Conservation (phyloP, 2,329 filamentous ascomycete species). For the Fragosphaeria purpurea region DNA sequence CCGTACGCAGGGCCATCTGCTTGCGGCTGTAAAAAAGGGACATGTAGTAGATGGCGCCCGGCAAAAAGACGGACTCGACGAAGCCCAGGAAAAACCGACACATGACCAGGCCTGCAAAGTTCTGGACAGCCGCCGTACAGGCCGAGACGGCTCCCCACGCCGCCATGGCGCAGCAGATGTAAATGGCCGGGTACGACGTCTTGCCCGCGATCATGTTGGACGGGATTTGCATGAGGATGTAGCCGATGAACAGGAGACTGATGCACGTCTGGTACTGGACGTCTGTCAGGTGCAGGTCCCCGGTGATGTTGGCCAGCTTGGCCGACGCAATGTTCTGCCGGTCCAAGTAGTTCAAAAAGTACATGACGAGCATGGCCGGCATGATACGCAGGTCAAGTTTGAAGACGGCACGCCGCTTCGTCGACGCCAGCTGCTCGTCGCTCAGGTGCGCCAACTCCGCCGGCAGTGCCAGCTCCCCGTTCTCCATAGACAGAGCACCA, state of each 20-base stretch:
- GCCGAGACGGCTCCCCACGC: conserved; percentile 40
- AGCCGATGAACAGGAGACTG: conserved; percentile 24
- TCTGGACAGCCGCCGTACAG: conserved; percentile 36
- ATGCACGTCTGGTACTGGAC: conserved; percentile 31
- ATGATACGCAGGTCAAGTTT: conserved; percentile 19
- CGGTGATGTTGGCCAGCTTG: conserved; percentile 21
- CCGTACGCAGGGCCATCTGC: conserved; percentile 23
- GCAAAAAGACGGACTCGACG: conserved; percentile 42
- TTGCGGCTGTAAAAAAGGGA: conserved; percentile 31
- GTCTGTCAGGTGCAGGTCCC: conserved; percentile 21
- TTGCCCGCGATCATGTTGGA: conserved; percentile 26
- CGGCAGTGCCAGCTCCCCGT: too few relatives aligned
- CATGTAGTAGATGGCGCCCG: conserved; percentile 29
- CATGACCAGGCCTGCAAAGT: conserved; percentile 33
- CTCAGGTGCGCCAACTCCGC: too few relatives aligned
- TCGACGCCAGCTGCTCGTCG: too few relatives aligned
- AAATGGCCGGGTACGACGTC: conserved; percentile 33
- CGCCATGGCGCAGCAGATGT: conserved; percentile 39
- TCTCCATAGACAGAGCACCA: too few relatives aligned
- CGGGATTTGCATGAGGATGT: conserved; percentile 27
- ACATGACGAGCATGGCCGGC: conserved; percentile 18
- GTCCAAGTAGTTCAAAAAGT: conserved; percentile 20
- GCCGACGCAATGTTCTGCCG: conserved; percentile 24
- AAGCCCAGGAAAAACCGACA: conserved; percentile 25
- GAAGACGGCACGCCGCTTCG: background rate